Conservation (phyloP, 2,329 filamentous ascomycete genomes). For the Penicillium verrucosum region DNA sequence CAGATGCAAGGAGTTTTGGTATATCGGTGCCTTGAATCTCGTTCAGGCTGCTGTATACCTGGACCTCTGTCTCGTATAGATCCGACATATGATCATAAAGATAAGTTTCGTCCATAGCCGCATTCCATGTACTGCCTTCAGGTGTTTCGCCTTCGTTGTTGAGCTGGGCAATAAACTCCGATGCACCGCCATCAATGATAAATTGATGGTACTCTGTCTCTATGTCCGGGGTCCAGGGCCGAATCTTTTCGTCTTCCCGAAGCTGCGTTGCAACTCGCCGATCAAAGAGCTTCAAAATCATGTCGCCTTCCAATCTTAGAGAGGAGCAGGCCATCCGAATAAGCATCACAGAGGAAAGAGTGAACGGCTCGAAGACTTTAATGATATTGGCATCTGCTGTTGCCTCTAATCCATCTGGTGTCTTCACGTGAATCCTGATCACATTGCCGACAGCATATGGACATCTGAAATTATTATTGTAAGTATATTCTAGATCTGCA, state of each 20-base stretch:
- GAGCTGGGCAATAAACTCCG: no score
- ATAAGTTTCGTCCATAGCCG: constrained; percentile 16
- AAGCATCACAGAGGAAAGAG: constrained; percentile 16
- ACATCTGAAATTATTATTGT: constrained; percentile 4
- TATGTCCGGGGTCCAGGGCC: constrained; percentile 12
- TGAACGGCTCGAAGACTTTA: constrained; percentile 16
- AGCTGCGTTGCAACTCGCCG: constrained; percentile 17
- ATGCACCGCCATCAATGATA: constrained; percentile 6
- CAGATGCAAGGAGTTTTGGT: constrained; percentile 11
- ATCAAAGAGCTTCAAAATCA: constrained; percentile 22
- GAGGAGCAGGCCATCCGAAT: constrained; percentile 4
- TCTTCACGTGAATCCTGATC: constrained; percentile 1
- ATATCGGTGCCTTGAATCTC: constrained; percentile 19
- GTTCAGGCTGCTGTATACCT: constrained; percentile 13
- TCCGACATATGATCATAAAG: constrained; percentile 10
- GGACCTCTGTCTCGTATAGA: constrained; percentile 14
- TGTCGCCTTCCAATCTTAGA: constrained; percentile 3
- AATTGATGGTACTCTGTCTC: constrained; percentile 18
- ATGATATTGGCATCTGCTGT: constrained; percentile 7
- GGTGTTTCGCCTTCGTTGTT: no score
- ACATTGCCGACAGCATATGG: constrained; percentile 4
- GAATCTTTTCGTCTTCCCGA: constrained; percentile 9
- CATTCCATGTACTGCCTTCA: constrained; percentile 5
- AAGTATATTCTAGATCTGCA: no score
- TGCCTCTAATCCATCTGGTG: not conserved